Evolutionary conservation across 106 monocot species (phyloP), one percentile per base, ranked within the genome.

Genomic region (Allium cepa): DNA sequence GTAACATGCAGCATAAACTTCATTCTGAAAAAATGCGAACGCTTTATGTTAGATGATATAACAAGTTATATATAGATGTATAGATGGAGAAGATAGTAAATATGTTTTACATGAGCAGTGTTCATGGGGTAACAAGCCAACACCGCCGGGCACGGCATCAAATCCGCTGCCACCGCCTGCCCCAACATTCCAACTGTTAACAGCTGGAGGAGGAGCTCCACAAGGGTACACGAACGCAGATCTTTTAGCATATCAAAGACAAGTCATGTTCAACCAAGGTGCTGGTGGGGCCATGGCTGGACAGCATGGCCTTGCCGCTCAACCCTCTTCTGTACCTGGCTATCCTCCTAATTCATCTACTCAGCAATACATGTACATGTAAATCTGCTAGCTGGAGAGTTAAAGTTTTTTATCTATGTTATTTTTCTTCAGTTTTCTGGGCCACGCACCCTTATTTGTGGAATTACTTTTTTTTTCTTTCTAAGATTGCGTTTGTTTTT

Each of bases 81-180:
- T 36, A 36, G 36, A 36, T 36, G 36, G 5, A 36, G 36, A 36
- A 36, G 36, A 36, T 3, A 36, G 36, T 5, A 36, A 36, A 36
- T 36, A 36, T 22, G 17, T 16, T 46, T 64, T 11, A 10, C 18
- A 10, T 17, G 3, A 18, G 45, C 73, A 90, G 90, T 90, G 90
- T 53, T 86, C 81, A 65, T 90, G 90, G 90, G 90, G 90, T 17
- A 86, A 67, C 17, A 90, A 86, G 71, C 86, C 90, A 8, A 86
- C 90, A 26, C 86, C 80, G 46, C 69, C 90, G 8, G 90, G 90
- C 7, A 79, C 81, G 6, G 48, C 69, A 17, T 90, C 85, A 14
- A 90, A 83, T 64, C 90, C 90, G 0, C 64, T 90, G 26, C 90
- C 90, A 15, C 86, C 90, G 0, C 86, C 86, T 3, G 74, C 66